These are phyloP conservation scores for Drosera spatulata DNA, from an alignment of 179 eudicot species.

Conservation along the genomic window DNA sequence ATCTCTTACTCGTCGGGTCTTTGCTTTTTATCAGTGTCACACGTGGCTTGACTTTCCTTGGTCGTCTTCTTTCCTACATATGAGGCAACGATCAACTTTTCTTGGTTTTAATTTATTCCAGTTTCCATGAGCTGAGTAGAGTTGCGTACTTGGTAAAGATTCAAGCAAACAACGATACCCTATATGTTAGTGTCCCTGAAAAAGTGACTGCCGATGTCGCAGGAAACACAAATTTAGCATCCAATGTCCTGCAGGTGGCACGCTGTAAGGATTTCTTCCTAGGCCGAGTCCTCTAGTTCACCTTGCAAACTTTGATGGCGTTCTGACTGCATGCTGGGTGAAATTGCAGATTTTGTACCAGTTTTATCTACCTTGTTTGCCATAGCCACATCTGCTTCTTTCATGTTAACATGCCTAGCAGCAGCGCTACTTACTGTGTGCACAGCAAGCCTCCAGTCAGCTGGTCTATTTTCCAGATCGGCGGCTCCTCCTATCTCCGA, in stretches of 20 bases:
- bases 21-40: too few species aligned
- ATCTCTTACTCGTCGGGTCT: too few species aligned
- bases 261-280: conserved; percentile 56
- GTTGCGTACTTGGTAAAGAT: conserved; percentile 30
- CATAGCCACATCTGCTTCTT: conserved; percentile 53
- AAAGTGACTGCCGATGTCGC: conserved; percentile 80
- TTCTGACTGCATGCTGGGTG: too few species aligned
- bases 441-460: conserved; percentile 55
- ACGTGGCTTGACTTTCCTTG: too few species aligned
- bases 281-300: neutral
- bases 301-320: too few species aligned
- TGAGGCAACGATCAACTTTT: too few species aligned
- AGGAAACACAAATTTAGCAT: conserved; percentile 68
- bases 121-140: conserved; percentile 47
- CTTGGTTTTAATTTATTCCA: conserved; percentile 11
- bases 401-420: conserved; percentile 40
- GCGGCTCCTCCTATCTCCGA: conserved; percentile 38
- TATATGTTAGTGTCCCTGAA: conserved; percentile 59
- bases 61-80: too few species aligned
- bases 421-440: conserved; percentile 70
- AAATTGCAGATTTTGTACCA: conserved; percentile 71
- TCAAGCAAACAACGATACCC: conserved; percentile 23
- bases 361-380: conserved; percentile 40
- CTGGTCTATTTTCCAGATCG: conserved; percentile 53
- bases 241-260: conserved; percentile 62